Evolutionary conservation across 371 early-diverging fungal genomes (phyloP), one percentile per base, ranked within the genome.

Genomic region (Modicella reniformis): DNA sequence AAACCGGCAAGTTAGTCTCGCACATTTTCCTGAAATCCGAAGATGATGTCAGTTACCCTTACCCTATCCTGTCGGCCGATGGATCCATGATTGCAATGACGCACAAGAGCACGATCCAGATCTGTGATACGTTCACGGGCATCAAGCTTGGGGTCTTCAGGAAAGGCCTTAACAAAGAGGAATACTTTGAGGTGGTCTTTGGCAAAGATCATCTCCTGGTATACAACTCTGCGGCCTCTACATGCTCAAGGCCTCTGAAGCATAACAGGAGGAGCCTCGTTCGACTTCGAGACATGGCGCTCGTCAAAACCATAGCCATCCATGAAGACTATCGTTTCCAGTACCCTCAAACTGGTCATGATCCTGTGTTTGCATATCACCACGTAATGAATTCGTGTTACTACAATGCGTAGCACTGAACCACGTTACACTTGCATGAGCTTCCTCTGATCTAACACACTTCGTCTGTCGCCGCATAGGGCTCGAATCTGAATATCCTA

Each of bases 61-160:
- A 41, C 23, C 56, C 56, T 23, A 8, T n/a, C 17, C 25, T 71
- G 0, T 71, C 65, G 0, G 37, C 30, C 1, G 65, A 71, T 33
- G 72, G 62, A 17, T 32, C 56, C n/a, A 55, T 30, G 57, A 23
- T 71, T 23, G 72, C 65, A 28, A 50, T 71, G 23, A 50, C 44
- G 4, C 30, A 49, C n/a, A 54, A 53, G 0, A 10, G 17, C 5
- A 21, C 55, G 2, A 55, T 71, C n/a, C 61, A 71, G 19, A 56
- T 71, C 6, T 44, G 55, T 9, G 65, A 71, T 26, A 56, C 61
- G 3, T 0, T 40, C 9, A 54, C 62, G 0, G 72, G 72, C 2
- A 57, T 61, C 21, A 29, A 49, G 33, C 23, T 65, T 12, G 57
- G 61, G 0, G n/a, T 37, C n/a, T n/a, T 30, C 21, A 54, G 25